phyloP scores from a whole-genome alignment of 2,329 filamentous ascomycete genomes.

The Sporothrix pseudoabietina region DNA sequence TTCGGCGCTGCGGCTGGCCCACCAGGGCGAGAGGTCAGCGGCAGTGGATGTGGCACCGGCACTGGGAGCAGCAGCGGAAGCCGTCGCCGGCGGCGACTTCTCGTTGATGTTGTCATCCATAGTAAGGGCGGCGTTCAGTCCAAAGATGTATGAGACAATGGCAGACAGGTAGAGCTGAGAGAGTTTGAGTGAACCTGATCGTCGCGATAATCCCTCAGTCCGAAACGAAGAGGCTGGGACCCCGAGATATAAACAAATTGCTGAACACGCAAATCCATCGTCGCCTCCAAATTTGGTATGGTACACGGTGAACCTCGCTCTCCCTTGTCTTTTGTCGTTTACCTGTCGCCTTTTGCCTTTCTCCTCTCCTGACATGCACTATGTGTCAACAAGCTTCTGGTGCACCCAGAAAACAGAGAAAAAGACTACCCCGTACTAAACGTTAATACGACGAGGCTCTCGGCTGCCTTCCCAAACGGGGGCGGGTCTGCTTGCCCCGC shows the following conservation, averaged over 20 bases:
- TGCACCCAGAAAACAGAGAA: background rate
- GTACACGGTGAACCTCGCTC: too few relatives aligned
- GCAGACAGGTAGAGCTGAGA: background rate
- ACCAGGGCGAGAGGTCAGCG: background rate
- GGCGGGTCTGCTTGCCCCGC: slow-evolving; percentile 4
- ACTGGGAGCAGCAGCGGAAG: background rate
- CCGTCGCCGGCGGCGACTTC: slow-evolving; percentile 5
- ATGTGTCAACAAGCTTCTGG: background rate
- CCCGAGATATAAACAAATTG: slow-evolving; percentile 13
- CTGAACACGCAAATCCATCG: too few relatives aligned
- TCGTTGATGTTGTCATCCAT: slow-evolving; percentile 1
- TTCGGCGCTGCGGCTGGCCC: slow-evolving; percentile 18
- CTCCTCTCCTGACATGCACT: background rate
- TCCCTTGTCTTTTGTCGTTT: too few relatives aligned
- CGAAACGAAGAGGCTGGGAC: background rate
- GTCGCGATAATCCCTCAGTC: background rate
- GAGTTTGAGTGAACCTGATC: background rate
- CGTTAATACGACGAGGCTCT: slow-evolving; percentile 8
- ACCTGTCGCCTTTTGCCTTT: too few relatives aligned
- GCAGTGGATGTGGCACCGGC: background rate
- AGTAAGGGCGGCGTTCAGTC: background rate
- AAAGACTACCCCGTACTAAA: background rate
- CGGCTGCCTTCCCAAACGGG: slow-evolving; percentile 15
- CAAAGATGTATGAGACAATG: background rate
- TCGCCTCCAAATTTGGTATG: background rate